Conservation (phyloP, 2,329 filamentous ascomycete species). For the Sarocladium kiliense region DNA sequence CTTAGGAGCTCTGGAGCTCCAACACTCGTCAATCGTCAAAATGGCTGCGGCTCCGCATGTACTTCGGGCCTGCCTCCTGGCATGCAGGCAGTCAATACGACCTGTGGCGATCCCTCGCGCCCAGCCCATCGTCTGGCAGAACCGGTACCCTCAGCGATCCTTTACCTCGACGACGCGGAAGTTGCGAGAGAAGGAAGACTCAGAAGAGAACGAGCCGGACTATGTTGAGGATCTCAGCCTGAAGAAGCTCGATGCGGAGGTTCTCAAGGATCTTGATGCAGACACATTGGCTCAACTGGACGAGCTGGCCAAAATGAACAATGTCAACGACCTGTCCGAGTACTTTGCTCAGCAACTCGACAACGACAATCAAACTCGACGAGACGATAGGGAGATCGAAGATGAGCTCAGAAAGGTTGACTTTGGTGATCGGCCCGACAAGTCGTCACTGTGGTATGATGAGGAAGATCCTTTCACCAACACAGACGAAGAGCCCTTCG, state of each 20-base stretch:
- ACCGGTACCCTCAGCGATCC: slow-evolving; percentile 13
- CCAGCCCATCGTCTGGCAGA: slow-evolving; percentile 19
- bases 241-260: slow-evolving; percentile 24
- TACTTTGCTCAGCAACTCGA: slow-evolving; percentile 23
- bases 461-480: slow-evolving; percentile 42
- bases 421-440: slow-evolving; percentile 27
- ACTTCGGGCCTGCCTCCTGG: slow-evolving; percentile 29
- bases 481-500: slow-evolving; percentile 57
- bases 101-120: slow-evolving; percentile 18
- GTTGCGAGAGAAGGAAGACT: slow-evolving; percentile 17
- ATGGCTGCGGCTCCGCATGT: slow-evolving; percentile 26
- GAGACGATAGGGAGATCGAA: slow-evolving; percentile 25
- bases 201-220: slow-evolving; percentile 17
- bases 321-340: slow-evolving; percentile 22
- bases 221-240: slow-evolving; percentile 22
- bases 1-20: background rate
- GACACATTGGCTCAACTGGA: slow-evolving; percentile 22
- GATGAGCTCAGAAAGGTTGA: slow-evolving; percentile 26
- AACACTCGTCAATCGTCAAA: background rate
- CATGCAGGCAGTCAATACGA: slow-evolving; percentile 25
- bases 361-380: slow-evolving; percentile 18
- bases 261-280: slow-evolving; percentile 11
- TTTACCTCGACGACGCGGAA: slow-evolving; percentile 27
- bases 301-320: slow-evolving; percentile 28
- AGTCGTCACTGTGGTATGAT: slow-evolving; percentile 42